Base-by-base conservation (phyloP, 805 yeast species). In the Hanseniaspora pseudoguilliermondii region DNA sequence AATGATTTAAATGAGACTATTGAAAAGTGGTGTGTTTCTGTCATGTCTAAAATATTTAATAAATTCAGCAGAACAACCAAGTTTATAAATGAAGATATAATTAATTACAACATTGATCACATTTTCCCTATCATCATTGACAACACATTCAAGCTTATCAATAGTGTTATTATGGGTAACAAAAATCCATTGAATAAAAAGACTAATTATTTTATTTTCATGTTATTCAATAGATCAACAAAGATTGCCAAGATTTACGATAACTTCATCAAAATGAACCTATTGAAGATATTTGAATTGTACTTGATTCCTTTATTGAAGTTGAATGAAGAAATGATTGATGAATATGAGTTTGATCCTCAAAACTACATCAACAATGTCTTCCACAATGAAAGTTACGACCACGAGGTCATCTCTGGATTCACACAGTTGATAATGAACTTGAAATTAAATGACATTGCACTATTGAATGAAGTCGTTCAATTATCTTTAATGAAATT, bases 1-100 rank as follows among this genome's bases (percentile, higher is more conserved):
- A 60, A 75, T 77, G 71, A 71, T 71, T 8, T 71, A 81, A 15
- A 86, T 86, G 1, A 61, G 68, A 3, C 78, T 76, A 81, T 80
- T 63, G 90, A 75, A 71, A 93, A 93, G 68, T 91, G 98, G 97
- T 82, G 91, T 5, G 81, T 81, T 61, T 88, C 86, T 41, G 88
- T 88, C 65, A 66, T 90, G 52, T 78, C 77, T 62, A 77, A 91
- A 61, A 71, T 89, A 20, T 83, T 85, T 62, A 75, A 77, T 54
- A 77, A 86, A 61, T 89, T 80, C 65, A 57, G 65, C n/a, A 64
- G 67, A 80, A 78, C 51, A 65, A 81, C 59, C 60, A 70, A 73
- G 69, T 55, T 60, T 34, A 65, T 62, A 66, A 62, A 62, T 60
- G 76, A 75, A 21, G 78, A 74, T 16, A 88, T 86, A 65, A 74